Base-by-base conservation (phyloP, 192 early-diverging fungal genomes). In the Thamnidium elegans region DNA sequence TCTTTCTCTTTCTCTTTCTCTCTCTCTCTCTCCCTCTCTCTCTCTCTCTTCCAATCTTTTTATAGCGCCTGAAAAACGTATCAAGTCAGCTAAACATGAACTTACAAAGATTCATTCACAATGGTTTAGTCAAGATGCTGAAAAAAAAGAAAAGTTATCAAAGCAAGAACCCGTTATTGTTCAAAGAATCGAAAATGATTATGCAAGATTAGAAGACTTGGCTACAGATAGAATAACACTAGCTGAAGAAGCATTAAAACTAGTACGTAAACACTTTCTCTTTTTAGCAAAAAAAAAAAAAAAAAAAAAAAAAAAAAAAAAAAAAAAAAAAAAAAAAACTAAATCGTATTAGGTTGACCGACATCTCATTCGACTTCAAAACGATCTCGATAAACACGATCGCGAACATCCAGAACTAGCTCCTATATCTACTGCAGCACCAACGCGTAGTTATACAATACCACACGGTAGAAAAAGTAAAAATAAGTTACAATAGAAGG, bases 141-240 rank as follows among this genome's bases (percentile, higher is more conserved):
- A 62, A 21, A 67, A 67, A 14, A 43, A 51, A 31, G 61, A 69
- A 44, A 62, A 63, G 23, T 19, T 62, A 53, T 17, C 63, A 52
- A 67, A 64, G 58, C 60, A 67, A 44, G 65, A 72, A 45, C 71
- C 71, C 14, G 62, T 39, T 7, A 62, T 72, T 31, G 50, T 72
- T 13, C 31, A 58, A 46, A 34, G 62, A 11, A 67, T 72, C 10
- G 45, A 67, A 31, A 60, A 59, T 20, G 71, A 72, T 50, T 72
- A 72, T 20, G 55, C 67, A 39, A 67, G 55, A 21, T 36, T 72
- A 11, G 61, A 67, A 50, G 61, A 44, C 6, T 60, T 72, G 4
- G 59, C 71, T 4, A 43, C 36, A 8, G 71, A 72, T 39, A 54
- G 66, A 20, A 62, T 72, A 4, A 46, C 66, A 36, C 46, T 72